A percentile compares a stretch with the other conserved stretches of the same genome.
Evolutionary conservation across 2,329 filamentous ascomycete genomes (phyloP).

Genomic region (Talaromyces rugulosus): DNA sequence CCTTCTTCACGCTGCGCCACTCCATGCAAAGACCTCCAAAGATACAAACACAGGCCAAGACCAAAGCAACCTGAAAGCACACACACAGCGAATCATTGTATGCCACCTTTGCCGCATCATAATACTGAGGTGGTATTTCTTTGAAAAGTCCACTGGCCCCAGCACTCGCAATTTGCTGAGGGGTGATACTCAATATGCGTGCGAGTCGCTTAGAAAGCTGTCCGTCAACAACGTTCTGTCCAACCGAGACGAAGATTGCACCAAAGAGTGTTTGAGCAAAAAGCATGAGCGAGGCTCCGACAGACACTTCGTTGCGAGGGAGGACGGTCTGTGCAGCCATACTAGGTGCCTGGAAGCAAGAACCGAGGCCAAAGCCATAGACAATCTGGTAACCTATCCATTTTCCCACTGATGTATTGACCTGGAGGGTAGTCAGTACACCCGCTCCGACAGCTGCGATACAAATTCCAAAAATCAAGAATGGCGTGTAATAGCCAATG

Average conservation of each 20-base stretch:
- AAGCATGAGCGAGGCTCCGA: constrained; percentile 21
- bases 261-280: constrained; percentile 21
- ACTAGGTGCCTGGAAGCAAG: constrained; percentile 16
- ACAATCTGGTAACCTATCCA: constrained; percentile 25
- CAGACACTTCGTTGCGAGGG: constrained; percentile 21
- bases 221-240: constrained; percentile 27
- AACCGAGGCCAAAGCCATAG: constrained; percentile 17
- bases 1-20: constrained; percentile 10
- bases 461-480: constrained; percentile 23
- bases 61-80: constrained; percentile 6
- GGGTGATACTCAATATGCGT: constrained; percentile 11
- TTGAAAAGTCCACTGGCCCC: constrained; percentile 3
- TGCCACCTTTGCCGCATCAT: neutral
- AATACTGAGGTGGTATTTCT: constrained; percentile 4
- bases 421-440: constrained; percentile 27
- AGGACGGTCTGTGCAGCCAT: constrained; percentile 20
- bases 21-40: constrained; percentile 8
- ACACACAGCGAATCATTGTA: constrained; percentile 6
- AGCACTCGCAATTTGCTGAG: constrained; percentile 2
- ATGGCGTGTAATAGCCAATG: constrained; percentile 23
- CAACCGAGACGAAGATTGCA: constrained; percentile 26
- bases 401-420: constrained; percentile 16
- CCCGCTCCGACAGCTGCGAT: constrained; percentile 25
- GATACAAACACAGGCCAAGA: constrained; percentile 7
- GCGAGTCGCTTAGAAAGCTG: constrained; percentile 22